phyloP scores from a whole-genome alignment of 306 rosid species.

The Begonia masoniana region DNA sequence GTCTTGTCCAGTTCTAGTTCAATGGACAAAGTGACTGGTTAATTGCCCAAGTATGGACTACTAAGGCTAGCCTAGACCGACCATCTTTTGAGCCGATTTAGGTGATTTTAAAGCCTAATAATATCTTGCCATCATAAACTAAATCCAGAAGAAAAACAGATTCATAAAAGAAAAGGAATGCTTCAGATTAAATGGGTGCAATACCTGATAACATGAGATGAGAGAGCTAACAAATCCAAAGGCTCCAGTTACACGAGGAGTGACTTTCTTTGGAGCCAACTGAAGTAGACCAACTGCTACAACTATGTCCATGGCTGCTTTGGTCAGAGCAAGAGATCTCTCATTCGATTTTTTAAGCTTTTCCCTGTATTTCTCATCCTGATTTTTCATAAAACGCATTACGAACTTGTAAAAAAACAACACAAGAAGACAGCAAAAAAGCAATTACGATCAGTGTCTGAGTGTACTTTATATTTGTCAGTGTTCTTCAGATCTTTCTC shows the following conservation, averaged over 20 bases:
- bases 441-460: neutral
- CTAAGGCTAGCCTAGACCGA: too few relatives aligned
- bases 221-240: slow-evolving; percentile 78
- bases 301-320: slow-evolving; percentile 67
- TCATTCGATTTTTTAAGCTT: slow-evolving; percentile 66
- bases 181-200: neutral
- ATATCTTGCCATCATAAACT: neutral
- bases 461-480: slow-evolving; percentile 63
- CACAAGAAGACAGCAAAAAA: neutral
- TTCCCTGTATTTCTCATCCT: slow-evolving; percentile 69
- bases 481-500: slow-evolving; percentile 60
- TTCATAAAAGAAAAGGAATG: neutral
- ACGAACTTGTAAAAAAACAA: neutral
- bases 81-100: too few relatives aligned
- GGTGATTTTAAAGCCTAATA: too few relatives aligned
- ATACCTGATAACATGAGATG: slow-evolving; percentile 94
- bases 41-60: too few relatives aligned
- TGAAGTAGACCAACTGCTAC: slow-evolving; percentile 90
- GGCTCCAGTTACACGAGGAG: slow-evolving; percentile 86
- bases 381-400: slow-evolving; percentile 2
- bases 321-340: slow-evolving; percentile 72
- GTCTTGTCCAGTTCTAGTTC: too few relatives aligned
- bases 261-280: slow-evolving; percentile 78
- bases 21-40: too few relatives aligned
- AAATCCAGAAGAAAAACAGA: neutral